A percentile compares a stretch with the other conserved stretches of the same genome.
Conservation (phyloP, 2,329 filamentous ascomycete species). For the Trichoderma arundinaceum region DNA sequence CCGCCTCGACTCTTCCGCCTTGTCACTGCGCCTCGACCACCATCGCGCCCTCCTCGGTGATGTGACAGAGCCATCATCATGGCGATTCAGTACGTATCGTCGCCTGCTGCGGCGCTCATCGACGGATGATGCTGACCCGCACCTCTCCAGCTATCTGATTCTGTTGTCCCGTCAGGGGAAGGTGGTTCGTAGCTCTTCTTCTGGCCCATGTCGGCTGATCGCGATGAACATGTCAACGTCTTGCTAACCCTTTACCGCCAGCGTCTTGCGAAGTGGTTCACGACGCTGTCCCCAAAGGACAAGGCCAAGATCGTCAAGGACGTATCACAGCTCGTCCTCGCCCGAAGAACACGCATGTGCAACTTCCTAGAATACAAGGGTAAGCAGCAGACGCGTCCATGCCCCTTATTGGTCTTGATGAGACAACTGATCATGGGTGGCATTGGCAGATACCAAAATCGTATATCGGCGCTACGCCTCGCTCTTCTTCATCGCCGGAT, state of each 20-base stretch:
- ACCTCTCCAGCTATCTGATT: slow-evolving; percentile 80
- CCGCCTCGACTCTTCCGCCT: not conserved
- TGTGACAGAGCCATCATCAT: slow-evolving; percentile 42
- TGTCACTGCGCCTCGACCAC: slow-evolving; percentile 12
- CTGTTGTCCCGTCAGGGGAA: slow-evolving; percentile 98
- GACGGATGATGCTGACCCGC: slow-evolving; percentile 24
- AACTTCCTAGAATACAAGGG: slow-evolving; percentile 99
- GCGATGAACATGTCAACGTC: not conserved
- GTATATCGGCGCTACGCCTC: slow-evolving; percentile 98
- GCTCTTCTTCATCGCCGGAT: slow-evolving; percentile 98
- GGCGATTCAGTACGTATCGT: slow-evolving; percentile 52
- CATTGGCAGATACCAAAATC: slow-evolving; percentile 90
- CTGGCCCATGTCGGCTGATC: not conserved
- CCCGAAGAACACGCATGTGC: slow-evolving; percentile 97
- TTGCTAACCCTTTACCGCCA: slow-evolving; percentile 49
- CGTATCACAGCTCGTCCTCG: slow-evolving; percentile 95
- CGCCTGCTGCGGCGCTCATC: slow-evolving; percentile 38
- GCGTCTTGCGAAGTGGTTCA: slow-evolving; percentile 99
- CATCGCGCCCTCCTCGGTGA: slow-evolving; percentile 29
- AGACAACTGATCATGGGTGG: not conserved
- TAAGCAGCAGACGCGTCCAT: slow-evolving; percentile 45
- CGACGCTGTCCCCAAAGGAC: slow-evolving; percentile 93
- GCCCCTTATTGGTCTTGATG: not conserved
- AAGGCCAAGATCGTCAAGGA: slow-evolving; percentile 99
- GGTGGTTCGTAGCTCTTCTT: slow-evolving; percentile 71